phyloP scores from a whole-genome alignment of 78 protist species.

The Dictyostelium firmibasis region DNA sequence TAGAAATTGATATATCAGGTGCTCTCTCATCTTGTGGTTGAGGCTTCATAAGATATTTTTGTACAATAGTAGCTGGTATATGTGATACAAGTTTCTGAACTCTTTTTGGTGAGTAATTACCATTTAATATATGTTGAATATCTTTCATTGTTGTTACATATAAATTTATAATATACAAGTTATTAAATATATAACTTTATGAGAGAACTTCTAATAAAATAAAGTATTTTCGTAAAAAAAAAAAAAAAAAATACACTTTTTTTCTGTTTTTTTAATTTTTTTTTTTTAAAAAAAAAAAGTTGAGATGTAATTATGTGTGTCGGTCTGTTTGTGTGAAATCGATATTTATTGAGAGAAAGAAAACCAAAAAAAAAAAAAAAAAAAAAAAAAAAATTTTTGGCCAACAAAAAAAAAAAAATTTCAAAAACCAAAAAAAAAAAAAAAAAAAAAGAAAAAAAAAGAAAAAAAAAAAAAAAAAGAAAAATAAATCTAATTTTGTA shows the following conservation, averaged over 20 bases:
- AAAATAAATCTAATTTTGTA: no score
- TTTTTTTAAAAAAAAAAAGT: no score
- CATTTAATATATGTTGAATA: not conserved
- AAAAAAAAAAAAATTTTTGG: not conserved
- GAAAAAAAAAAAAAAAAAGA: no score
- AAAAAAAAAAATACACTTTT: not conserved
- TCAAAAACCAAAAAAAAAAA: no score
- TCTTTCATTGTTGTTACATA: not conserved
- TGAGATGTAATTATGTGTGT: not conserved
- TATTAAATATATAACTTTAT: no score
- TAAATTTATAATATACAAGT: not conserved
- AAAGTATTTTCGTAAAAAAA: no score
- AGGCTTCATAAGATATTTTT: not conserved
- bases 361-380: no score
- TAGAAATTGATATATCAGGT: not conserved
- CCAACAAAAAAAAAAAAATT: no score
- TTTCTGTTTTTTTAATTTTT: not conserved
- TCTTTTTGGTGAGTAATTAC: slow-evolving; percentile 5
- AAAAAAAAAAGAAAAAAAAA: no score
- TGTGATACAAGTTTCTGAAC: not conserved
- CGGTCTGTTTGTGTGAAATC: not conserved
- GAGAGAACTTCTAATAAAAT: no score
- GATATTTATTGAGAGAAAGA: not conserved
- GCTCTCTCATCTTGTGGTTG: not conserved
- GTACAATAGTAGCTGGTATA: not conserved